Evolutionary conservation across 768 basidiomycete genomes (phyloP).

Genomic region (Lyophyllum atratum): DNA sequence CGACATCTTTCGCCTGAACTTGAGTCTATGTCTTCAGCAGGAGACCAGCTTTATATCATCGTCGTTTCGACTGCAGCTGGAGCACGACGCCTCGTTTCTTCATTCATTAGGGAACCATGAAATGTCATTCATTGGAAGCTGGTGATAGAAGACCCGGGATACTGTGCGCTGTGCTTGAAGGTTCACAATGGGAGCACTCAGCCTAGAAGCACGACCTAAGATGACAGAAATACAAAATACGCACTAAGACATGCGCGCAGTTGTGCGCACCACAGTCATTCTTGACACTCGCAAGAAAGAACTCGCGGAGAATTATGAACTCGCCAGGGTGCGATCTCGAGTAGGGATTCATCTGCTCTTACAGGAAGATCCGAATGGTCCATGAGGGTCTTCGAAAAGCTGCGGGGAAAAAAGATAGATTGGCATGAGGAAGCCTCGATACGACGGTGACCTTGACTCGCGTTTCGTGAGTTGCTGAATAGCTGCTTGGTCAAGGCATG

Average conservation of each 20-base stretch:
- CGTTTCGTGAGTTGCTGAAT: slow-evolving; percentile 6
- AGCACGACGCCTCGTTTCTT: slow-evolving; percentile 14
- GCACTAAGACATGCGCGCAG: slow-evolving; percentile 3
- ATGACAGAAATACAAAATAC: background rate
- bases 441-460: slow-evolving; percentile 2
- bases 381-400: background rate
- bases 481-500: background rate
- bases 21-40: slow-evolving; percentile 2
- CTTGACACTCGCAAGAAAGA: background rate
- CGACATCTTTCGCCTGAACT: slow-evolving; percentile 16
- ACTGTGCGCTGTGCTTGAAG: slow-evolving; percentile 8
- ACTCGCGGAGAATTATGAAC: background rate
- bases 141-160: slow-evolving; percentile 4
- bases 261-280: slow-evolving; percentile 6
- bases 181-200: background rate
- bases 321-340: slow-evolving; percentile 1
- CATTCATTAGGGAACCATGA: slow-evolving; percentile 20
- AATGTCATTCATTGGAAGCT: slow-evolving; percentile 18
- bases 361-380: background rate
- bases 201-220: background rate
- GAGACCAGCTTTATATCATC: slow-evolving; percentile 15
- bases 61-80: slow-evolving; percentile 2
- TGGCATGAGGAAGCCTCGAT: slow-evolving; percentile 12
- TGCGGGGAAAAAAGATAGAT: background rate
- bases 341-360: background rate